Percentiles rank a stretch among this genome's conserved stretches.
Evolutionary conservation across 2,329 filamentous ascomycete species (phyloP).

Genomic region (Aureobasidium sp.): DNA sequence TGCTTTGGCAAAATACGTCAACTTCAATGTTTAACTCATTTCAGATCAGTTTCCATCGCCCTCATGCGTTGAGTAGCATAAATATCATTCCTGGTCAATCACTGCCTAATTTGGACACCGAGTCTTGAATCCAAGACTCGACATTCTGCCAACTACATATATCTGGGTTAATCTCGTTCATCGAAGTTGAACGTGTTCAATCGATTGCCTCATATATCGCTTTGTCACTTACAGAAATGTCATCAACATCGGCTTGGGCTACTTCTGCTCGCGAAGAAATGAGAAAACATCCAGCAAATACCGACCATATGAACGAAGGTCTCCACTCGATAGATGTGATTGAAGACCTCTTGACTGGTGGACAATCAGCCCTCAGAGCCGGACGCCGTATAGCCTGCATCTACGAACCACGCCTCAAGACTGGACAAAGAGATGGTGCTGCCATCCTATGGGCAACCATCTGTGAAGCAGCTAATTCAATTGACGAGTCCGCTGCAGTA

Average conservation of each 20-base stretch:
- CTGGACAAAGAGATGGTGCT: neutral
- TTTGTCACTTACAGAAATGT: neutral
- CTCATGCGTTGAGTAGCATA: neutral
- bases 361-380: neutral
- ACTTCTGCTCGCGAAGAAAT: neutral
- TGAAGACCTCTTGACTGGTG: neutral
- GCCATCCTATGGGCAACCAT: neutral
- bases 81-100: neutral
- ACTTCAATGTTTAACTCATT: no score
- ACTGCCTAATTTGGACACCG: neutral
- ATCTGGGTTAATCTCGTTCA: no score
- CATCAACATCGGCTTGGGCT: neutral
- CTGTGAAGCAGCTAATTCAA: neutral
- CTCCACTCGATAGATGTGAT: neutral
- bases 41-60: no score
- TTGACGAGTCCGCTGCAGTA: neutral
- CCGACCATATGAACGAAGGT: neutral
- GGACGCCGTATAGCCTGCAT: neutral
- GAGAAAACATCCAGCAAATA: neutral
- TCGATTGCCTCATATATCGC: neutral
- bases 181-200: no score
- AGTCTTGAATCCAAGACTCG: neutral
- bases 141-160: neutral
- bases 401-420: neutral
- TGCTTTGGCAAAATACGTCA: no score